phyloP scores from a whole-genome alignment of 495 filamentous ascomycete species.

The Thermochaetoides thermophila region DNA sequence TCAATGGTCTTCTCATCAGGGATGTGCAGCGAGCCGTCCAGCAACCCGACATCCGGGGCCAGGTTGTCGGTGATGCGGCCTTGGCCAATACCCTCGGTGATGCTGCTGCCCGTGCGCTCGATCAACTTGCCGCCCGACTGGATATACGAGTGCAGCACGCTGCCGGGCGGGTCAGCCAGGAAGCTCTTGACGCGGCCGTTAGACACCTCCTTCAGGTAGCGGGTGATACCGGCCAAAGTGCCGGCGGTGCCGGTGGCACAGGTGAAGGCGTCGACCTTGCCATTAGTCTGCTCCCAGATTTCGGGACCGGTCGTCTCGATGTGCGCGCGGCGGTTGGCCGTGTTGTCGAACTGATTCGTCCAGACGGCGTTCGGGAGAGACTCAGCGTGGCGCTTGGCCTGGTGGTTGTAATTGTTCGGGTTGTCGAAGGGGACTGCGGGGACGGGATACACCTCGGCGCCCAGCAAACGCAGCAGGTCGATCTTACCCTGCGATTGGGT shows the following conservation, averaged over 20 bases:
- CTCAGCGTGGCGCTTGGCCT: slow-evolving; percentile 80
- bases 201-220: slow-evolving; percentile 76
- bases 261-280: slow-evolving; percentile 84
- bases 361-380: slow-evolving; percentile 78
- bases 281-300: slow-evolving; percentile 87
- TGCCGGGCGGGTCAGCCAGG: slow-evolving; percentile 87
- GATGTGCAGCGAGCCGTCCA: slow-evolving; percentile 80
- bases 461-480: slow-evolving; percentile 77
- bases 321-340: slow-evolving; percentile 83
- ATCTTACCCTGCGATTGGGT: slow-evolving; percentile 97
- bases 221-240: slow-evolving; percentile 77
- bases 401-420: slow-evolving; percentile 94
- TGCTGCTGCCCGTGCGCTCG: slow-evolving; percentile 74
- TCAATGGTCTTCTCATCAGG: slow-evolving; percentile 87
- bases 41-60: slow-evolving; percentile 61
- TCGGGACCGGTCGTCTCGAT: slow-evolving; percentile 95
- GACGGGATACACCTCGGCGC: slow-evolving; percentile 96
- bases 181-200: slow-evolving; percentile 72
- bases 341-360: slow-evolving; percentile 99
- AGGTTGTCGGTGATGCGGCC: slow-evolving; percentile 94
- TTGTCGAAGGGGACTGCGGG: slow-evolving; percentile 94
- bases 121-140: slow-evolving; percentile 64
- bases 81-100: slow-evolving; percentile 96
- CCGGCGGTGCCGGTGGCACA: slow-evolving; percentile 90
- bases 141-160: slow-evolving; percentile 85